These are phyloP conservation scores for Primulina huaijiensis DNA, from an alignment of 257 asterid genomes.

Conservation along the genomic window DNA sequence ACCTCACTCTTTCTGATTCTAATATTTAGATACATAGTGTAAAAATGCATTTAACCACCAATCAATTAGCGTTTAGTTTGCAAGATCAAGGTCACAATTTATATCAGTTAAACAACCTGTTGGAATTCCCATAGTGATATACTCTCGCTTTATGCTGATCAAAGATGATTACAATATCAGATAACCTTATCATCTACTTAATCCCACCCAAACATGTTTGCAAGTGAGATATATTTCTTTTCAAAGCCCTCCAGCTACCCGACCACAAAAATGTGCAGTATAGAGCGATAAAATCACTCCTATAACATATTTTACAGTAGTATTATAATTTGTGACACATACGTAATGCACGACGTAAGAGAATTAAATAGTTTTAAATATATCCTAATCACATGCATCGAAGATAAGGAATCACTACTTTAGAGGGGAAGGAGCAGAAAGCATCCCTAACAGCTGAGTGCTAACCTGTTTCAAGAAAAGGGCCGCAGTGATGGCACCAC, in stretches of 20 bases:
- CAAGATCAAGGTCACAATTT: not conserved
- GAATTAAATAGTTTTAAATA: no score
- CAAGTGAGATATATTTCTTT: not conserved
- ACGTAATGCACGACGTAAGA: not conserved
- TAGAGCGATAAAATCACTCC: not conserved
- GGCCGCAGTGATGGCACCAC: conserved; percentile 94
- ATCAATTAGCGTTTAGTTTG: not conserved
- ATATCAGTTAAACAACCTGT: not conserved
- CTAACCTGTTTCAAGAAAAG: conserved; percentile 97
- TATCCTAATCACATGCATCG: not conserved
- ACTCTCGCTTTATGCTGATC: no score
- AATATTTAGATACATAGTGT: not conserved
- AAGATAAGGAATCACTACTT: not conserved
- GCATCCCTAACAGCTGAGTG: not conserved
- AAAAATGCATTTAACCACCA: no score
- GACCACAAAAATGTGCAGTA: not conserved
- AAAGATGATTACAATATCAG: no score
- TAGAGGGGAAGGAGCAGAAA: not conserved
- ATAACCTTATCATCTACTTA: not conserved
- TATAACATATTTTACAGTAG: no score
- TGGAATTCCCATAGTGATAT: no score
- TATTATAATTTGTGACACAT: not conserved
- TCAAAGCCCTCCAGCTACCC: not conserved
- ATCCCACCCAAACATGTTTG: not conserved
- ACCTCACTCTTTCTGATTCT: not conserved